Conservation (phyloP, 768 basidiomycete species). For the Tylopilus sp. region DNA sequence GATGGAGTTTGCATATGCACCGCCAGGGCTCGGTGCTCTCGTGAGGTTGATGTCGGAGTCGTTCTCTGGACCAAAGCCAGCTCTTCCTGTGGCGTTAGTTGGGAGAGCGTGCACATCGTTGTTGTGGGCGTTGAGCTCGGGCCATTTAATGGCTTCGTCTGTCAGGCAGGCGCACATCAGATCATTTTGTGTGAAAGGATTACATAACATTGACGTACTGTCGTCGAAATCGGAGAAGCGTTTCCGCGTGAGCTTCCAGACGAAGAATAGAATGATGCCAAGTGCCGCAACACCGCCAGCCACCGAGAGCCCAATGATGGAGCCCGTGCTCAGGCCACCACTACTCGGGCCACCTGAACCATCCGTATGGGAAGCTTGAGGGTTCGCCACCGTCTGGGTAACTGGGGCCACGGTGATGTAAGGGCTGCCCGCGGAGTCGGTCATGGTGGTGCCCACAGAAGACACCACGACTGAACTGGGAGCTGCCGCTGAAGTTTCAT, state of each 20-base stretch:
- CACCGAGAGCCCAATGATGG: constrained; percentile 78
- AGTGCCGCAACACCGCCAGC: constrained; percentile 75
- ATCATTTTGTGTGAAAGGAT: constrained; percentile 7
- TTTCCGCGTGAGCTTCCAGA: constrained; percentile 87
- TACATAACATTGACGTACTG: constrained; percentile 47
- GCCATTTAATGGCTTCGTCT: constrained; percentile 91
- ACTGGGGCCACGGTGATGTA: constrained; percentile 27
- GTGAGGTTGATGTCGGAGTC: constrained; percentile 56
- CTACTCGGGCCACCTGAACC: constrained; percentile 16
- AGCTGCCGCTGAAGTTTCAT: constrained; percentile 1
- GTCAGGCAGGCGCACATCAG: neutral
- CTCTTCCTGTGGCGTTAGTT: constrained; percentile 62
- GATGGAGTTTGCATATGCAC: constrained; percentile 46
- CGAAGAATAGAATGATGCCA: constrained; percentile 67
- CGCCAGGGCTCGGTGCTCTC: constrained; percentile 44
- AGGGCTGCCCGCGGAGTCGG: constrained; percentile 28
- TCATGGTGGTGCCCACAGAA: constrained; percentile 21
- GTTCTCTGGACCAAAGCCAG: constrained; percentile 63
- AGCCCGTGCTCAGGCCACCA: constrained; percentile 57
- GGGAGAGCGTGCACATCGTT: constrained; percentile 61
- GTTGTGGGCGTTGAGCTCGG: constrained; percentile 72
- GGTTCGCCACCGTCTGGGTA: constrained; percentile 19
- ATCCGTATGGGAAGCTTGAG: constrained; percentile 24
- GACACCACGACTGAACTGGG: neutral
- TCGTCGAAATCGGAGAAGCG: constrained; percentile 74